Evolutionary conservation across 345 rosid species (phyloP), one percentile per base, ranked within the genome.

Genomic region (Sonneratia alba): DNA sequence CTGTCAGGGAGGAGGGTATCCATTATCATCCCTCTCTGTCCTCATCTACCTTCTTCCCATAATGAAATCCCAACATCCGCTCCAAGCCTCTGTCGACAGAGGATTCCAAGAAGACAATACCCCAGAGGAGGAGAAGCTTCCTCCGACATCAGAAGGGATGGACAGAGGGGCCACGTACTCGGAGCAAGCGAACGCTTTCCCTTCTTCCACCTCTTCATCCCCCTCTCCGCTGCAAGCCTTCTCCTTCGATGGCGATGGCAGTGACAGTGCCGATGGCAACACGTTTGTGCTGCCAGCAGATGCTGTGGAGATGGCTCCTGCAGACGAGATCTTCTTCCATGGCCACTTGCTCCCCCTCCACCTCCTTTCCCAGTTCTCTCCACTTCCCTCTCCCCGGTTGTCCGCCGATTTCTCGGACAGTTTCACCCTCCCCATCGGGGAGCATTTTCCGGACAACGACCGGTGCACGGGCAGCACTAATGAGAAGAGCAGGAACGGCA

Each of bases 241-340:
- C 71, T 43, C 72, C 34, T 51, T 69, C n/a, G n/a, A 42, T 42
- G 45, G 37, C 15, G 71, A 37, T 34, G 32, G 32, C 32, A 42
- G 45, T 42, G 37, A 24, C 10, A 62, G 38, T 11, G 27, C 37
- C 14, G 6, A 62, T 11, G 38, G 19, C 38, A 34, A 62, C 38
- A 4, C 36, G 65, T 61, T 27, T 34, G 13, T 61, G 36, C 24
- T 61, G 15, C 27, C 72, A 10, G 38, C 62, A 8, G n/a, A 45
- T n/a, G 90, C 92, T 9, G 83, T 91, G n/a, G 98, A 94, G 79
- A 82, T 94, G 56, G 83, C 97, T 13, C 98, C 98, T 0, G 98
- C 98, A 0, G 97, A 93, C 79, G 98, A 93, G 63, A 93, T 93
- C 80, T 93, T 93, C 95, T 93, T 93, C 80, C 97, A 91, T 27